A percentile compares a stretch with the other conserved stretches of the same genome.
These are phyloP conservation scores for Lepidium aucheri DNA, from an alignment of 345 rosid species.

Conservation along the genomic window DNA sequence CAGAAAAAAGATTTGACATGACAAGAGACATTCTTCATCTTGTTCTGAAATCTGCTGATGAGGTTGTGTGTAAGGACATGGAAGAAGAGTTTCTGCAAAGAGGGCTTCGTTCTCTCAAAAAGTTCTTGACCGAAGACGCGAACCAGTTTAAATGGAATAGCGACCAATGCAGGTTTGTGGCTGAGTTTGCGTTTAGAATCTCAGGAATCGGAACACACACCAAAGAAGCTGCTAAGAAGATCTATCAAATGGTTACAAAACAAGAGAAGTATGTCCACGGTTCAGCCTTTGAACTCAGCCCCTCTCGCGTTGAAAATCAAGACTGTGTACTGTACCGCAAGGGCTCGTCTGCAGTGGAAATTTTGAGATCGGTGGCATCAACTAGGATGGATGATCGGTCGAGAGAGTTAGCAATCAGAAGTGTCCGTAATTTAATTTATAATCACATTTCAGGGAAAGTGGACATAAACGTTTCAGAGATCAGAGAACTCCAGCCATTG, in stretches of 20 bases:
- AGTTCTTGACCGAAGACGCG: not conserved
- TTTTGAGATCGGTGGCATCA: not conserved
- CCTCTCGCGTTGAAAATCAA: not conserved
- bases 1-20: not conserved
- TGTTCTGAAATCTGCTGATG: not conserved
- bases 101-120: not conserved
- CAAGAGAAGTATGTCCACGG: not conserved
- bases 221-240: not conserved
- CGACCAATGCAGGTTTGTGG: not conserved
- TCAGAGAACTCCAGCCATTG: not conserved
- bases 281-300: not conserved
- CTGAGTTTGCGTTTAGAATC: not conserved
- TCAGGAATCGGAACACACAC: not conserved
- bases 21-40: not conserved
- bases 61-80: not conserved
- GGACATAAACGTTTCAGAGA: not conserved
- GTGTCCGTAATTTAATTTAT: not conserved
- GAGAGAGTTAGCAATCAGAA: not conserved
- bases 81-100: not conserved
- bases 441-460: not conserved
- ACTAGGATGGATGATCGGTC: not conserved
- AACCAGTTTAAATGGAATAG: not conserved
- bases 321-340: not conserved
- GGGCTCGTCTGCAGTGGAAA: not conserved
- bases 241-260: not conserved